phyloP scores from a whole-genome alignment of 352 stramenopile genomes.

The Pythium phragmiticola region DNA sequence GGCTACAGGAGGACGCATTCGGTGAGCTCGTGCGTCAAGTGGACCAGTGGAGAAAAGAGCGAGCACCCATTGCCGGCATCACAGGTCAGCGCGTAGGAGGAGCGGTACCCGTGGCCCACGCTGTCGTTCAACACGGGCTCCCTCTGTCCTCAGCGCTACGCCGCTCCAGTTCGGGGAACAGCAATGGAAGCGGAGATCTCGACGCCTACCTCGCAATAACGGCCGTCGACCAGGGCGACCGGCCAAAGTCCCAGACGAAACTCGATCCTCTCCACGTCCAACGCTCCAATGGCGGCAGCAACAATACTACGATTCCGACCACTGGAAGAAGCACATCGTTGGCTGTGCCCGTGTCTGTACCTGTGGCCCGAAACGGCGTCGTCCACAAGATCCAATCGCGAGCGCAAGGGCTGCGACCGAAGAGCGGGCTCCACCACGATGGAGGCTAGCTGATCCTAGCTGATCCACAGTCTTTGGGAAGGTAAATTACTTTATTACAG shows the following conservation, averaged over 20 bases:
- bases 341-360: slow-evolving; percentile 6
- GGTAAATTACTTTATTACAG: slow-evolving; percentile 31
- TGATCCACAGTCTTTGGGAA: neutral
- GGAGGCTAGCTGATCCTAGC: neutral
- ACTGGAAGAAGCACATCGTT: slow-evolving; percentile 15
- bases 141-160: slow-evolving; percentile 15
- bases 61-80: slow-evolving; percentile 22
- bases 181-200: slow-evolving; percentile 5
- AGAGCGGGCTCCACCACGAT: slow-evolving; percentile 29
- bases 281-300: slow-evolving; percentile 32
- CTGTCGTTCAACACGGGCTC: slow-evolving; percentile 12
- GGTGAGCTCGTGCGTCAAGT: slow-evolving; percentile 41
- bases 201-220: slow-evolving; percentile 29
- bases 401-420: slow-evolving; percentile 53
- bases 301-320: neutral
- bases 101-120: neutral
- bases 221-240: slow-evolving; percentile 25
- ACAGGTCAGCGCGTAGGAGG: slow-evolving; percentile 33
- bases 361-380: slow-evolving; percentile 26
- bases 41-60: slow-evolving; percentile 37
- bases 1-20: slow-evolving; percentile 40
- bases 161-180: slow-evolving; percentile 16
- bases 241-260: slow-evolving; percentile 53
- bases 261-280: slow-evolving; percentile 59
- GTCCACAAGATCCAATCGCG: slow-evolving; percentile 56